Base-by-base conservation (phyloP, 73 alveolate species). In the Paramecium sonneborni region DNA sequence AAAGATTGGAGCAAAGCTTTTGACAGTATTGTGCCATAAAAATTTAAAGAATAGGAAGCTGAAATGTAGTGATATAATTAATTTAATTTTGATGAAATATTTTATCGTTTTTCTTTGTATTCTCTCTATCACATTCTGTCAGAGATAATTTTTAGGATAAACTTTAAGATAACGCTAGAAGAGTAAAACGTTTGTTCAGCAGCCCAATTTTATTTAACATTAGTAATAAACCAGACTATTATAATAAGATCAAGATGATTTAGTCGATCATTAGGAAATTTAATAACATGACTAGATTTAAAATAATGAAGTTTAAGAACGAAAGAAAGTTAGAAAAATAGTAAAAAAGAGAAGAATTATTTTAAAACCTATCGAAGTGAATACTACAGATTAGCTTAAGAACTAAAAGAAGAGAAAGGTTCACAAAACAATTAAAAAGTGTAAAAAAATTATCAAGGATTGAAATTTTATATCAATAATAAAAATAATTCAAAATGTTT, bases 1-100 rank as follows among this genome's bases (percentile, higher is more conserved):
- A 79, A 39, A 79, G 90, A 79, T 44, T 79, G 90, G 90, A 34
- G 55, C 3, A 26, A 39, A 24, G 55, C 90, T 12, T 79, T 79
- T 46, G 90, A 79, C 4, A 43, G 46, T 21, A 79, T 79, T 38
- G 90, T 79, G 18, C 90, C 90, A 20, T 8, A 23, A 23, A 79
- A 79, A 6, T 79, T 79, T 79, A 72, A 72, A 72, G 86, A 72
- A 72, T 35, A 67, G 24, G 84, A 67, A 26, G 10, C 48, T 6
- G 46, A 52, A 15, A 2, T n/a, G 68, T 52, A 52, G 30, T 62
- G 84, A 30, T 15, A 62, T 62, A 30, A 62, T 62, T 62, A 62
- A 62, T 62, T 62, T 62, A 62, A 26, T 62, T 26, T 62, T 62
- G 44, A 62, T 62, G 46, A 62, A 32, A 62, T 30, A 52, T 18